Evolutionary conservation across 1,139 yeast genomes (phyloP).

Genomic region (Scheffersomyces cryptocercus): DNA sequence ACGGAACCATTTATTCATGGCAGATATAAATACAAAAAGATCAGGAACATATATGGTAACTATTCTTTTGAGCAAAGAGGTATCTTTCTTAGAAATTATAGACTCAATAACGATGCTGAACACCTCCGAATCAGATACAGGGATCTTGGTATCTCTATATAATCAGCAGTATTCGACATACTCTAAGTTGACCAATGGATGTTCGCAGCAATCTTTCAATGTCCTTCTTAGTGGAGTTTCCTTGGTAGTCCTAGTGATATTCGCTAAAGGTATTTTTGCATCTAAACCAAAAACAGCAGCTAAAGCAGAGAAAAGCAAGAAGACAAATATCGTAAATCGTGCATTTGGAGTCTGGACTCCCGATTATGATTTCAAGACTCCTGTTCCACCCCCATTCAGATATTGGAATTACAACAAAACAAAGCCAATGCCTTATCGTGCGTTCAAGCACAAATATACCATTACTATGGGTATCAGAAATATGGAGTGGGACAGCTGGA

Average conservation of each 20-base stretch:
- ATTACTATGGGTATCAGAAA: slow-evolving; percentile 66
- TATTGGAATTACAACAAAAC: slow-evolving; percentile 55
- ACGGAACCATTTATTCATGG: slow-evolving; percentile 2
- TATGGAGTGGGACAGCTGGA: slow-evolving; percentile 62
- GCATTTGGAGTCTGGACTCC: slow-evolving; percentile 53
- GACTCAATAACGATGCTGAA: neutral
- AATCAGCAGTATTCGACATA: slow-evolving; percentile 5
- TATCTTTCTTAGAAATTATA: neutral
- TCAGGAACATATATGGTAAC: too few relatives aligned
- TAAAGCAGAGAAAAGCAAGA: neutral
- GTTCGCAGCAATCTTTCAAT: slow-evolving; percentile 3
- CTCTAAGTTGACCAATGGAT: slow-evolving; percentile 3
- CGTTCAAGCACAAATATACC: slow-evolving; percentile 58
- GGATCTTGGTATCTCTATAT: slow-evolving; percentile 6
- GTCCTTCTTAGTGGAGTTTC: slow-evolving; percentile 4
- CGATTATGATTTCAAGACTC: slow-evolving; percentile 46
- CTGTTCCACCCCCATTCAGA: slow-evolving; percentile 46
- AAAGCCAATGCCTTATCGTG: slow-evolving; percentile 60
- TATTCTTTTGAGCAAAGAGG: too few relatives aligned
- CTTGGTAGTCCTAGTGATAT: slow-evolving; percentile 1
- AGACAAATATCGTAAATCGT: slow-evolving; percentile 28
- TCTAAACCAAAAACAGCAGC: neutral
- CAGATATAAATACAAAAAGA: too few relatives aligned
- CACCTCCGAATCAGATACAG: neutral
- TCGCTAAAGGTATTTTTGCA: neutral